These are phyloP conservation scores for Beauveria sp. DNA, from an alignment of 2,329 filamentous ascomycete species.

Conservation along the genomic window DNA sequence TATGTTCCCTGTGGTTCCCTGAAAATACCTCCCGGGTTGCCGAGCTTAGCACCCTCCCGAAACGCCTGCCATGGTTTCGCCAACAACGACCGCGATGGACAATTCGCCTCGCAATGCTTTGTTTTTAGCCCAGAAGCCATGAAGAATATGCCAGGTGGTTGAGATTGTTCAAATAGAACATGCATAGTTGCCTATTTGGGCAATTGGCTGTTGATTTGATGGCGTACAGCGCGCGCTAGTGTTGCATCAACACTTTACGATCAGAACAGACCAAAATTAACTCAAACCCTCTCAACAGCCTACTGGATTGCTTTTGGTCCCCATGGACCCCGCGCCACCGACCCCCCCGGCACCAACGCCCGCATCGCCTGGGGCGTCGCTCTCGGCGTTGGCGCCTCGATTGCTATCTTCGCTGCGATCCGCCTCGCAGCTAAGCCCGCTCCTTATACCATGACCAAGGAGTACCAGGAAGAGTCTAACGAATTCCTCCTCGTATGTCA, in stretches of 20 bases:
- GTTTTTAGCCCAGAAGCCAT: neutral
- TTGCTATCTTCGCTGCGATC: slow-evolving; percentile 64
- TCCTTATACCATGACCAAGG: slow-evolving; percentile 88
- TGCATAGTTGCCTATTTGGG: slow-evolving; percentile 7
- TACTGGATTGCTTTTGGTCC: slow-evolving; percentile 99
- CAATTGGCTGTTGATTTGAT: neutral
- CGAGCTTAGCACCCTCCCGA: slow-evolving; percentile 14
- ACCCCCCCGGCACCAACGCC: slow-evolving; percentile 77
- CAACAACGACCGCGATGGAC: slow-evolving; percentile 12
- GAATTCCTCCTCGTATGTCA: slow-evolving; percentile 80
- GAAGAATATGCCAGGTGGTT: slow-evolving; percentile 1
- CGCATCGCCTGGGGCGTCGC: slow-evolving; percentile 69
- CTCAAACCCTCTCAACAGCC: slow-evolving; percentile 51
- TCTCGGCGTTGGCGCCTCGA: slow-evolving; percentile 58
- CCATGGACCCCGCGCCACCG: slow-evolving; percentile 80
- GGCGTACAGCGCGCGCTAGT: neutral
- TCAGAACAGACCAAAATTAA: slow-evolving; percentile 25
- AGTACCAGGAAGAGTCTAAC: slow-evolving; percentile 93
- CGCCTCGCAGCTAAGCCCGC: slow-evolving; percentile 64
- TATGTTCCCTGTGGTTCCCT: slow-evolving; percentile 11
- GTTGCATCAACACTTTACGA: slow-evolving; percentile 7
- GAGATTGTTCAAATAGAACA: neutral
- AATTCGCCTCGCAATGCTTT: neutral
- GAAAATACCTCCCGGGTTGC: slow-evolving; percentile 29
- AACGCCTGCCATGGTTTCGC: slow-evolving; percentile 13